Evolutionary conservation across 192 early-diverging fungal species (phyloP).

Genomic region (Powellomyces hirtus): DNA sequence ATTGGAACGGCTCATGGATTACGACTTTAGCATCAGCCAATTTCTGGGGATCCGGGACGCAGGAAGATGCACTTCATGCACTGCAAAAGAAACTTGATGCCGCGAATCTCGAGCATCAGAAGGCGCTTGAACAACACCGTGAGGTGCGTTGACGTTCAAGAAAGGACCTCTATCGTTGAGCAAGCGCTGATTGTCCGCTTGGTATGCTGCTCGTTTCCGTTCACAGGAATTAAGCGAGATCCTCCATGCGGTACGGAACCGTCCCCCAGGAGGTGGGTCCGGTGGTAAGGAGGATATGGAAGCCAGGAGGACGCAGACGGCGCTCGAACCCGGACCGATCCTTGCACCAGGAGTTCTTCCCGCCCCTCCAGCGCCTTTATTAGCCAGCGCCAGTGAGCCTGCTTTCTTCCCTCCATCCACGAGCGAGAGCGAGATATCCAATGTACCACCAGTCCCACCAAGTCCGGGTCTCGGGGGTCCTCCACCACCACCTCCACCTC

Average conservation of each 20-base stretch:
- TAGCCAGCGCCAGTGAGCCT: slow-evolving; percentile 27
- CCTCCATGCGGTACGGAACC: neutral
- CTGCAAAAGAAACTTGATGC: slow-evolving; percentile 4
- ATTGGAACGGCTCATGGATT: neutral
- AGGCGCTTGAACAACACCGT: slow-evolving; percentile 10
- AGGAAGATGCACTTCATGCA: neutral
- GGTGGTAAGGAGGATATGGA: neutral
- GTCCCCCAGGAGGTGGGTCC: neutral
- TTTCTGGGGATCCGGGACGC: neutral
- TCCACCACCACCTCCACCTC: slow-evolving; percentile 39
- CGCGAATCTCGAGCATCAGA: neutral
- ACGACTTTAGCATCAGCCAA: neutral
- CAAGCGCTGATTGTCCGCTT: neutral
- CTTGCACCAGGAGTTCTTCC: neutral
- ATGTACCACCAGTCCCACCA: slow-evolving; percentile 30
- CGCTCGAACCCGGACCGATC: neutral
- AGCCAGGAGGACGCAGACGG: neutral
- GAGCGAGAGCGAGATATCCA: no score
- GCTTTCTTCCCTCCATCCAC: neutral
- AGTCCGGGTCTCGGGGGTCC: slow-evolving; percentile 14
- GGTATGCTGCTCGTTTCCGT: neutral
- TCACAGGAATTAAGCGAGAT: slow-evolving; percentile 13
- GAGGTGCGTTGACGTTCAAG: no score
- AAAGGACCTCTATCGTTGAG: no score
- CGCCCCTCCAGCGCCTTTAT: neutral